phyloP scores from a whole-genome alignment of 1,284 basidiomycete genomes.

The Acaromyces ingoldii region DNA sequence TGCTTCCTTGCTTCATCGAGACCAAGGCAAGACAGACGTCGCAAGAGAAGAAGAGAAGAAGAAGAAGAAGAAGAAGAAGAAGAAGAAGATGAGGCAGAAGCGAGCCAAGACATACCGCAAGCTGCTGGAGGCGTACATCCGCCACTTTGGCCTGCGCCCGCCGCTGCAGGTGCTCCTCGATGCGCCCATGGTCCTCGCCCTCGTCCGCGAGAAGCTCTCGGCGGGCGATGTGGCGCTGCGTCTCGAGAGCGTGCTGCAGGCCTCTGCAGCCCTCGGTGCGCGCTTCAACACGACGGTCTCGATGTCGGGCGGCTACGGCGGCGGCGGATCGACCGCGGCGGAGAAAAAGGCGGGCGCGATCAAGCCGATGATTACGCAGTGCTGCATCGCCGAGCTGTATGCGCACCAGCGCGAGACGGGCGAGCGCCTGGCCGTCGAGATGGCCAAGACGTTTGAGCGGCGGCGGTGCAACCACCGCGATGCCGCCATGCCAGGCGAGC shows the following conservation, averaged over 20 bases:
- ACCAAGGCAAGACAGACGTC: too few relatives aligned
- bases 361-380: constrained; percentile 49
- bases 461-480: constrained; percentile 90
- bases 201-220: constrained; percentile 17
- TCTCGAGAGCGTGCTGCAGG: constrained; percentile 9
- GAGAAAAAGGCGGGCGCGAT: constrained; percentile 15
- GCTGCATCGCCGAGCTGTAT: constrained; percentile 47
- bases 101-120: constrained; percentile 45
- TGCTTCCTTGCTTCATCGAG: too few relatives aligned
- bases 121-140: constrained; percentile 39
- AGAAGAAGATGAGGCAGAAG: constrained; percentile 41
- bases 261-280: constrained; percentile 17
- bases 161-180: constrained; percentile 48
- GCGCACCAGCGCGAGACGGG: constrained; percentile 10
- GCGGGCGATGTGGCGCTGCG: background rate
- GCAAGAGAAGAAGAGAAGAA: too few relatives aligned
- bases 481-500: constrained; percentile 66
- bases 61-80: background rate
- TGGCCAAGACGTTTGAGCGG: constrained; percentile 88
- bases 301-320: too few relatives aligned
- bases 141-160: constrained; percentile 46
- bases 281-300: background rate
- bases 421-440: constrained; percentile 64
- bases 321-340: background rate
- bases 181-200: constrained; percentile 33